Percentiles rank a stretch among this genome's conserved stretches.
These are phyloP conservation scores for Trypanosoma vivax DNA, from an alignment of 208 protist species.

Conservation along the genomic window DNA sequence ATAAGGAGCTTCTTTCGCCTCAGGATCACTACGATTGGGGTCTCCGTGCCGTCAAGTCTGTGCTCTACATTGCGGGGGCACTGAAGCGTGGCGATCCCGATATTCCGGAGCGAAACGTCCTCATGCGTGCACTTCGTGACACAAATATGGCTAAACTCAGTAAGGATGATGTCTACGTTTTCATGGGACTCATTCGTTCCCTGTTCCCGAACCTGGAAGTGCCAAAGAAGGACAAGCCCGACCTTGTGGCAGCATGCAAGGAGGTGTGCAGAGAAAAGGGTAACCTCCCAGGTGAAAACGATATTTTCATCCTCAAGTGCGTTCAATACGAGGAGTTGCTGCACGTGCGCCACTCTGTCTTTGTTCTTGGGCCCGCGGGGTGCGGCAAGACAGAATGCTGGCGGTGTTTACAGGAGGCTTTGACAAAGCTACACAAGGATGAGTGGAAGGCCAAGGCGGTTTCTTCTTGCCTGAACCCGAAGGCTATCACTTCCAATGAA, in stretches of 20 bases:
- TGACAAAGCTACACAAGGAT: conserved; percentile 86
- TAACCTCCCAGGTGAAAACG: conserved; percentile 94
- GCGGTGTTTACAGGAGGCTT: conserved; percentile 91
- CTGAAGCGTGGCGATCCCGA: conserved; percentile 94
- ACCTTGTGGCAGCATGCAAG: conserved; percentile 89
- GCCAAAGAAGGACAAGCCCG: conserved; percentile 91
- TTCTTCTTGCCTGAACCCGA: conserved; percentile 94
- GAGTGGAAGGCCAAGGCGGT: conserved; percentile 91
- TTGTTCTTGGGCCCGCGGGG: conserved; percentile 96
- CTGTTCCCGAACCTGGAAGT: conserved; percentile 96
- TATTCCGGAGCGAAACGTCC: conserved; percentile 92
- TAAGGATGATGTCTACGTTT: conserved; percentile 97
- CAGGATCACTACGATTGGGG: conserved; percentile 99
- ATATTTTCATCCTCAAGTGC: conserved; percentile 97
- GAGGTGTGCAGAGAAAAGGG: conserved; percentile 81
- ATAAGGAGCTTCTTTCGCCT: conserved; percentile 95
- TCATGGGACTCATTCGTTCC: conserved; percentile 96
- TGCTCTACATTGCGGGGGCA: conserved; percentile 95
- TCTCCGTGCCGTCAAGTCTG: conserved; percentile 97
- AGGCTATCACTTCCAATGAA: conserved; percentile 98
- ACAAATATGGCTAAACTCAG: conserved; percentile 98
- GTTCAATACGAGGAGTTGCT: conserved; percentile 98
- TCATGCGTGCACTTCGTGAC: conserved; percentile 97
- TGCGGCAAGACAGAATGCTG: conserved; percentile 96
- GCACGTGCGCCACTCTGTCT: conserved; percentile 97